These are phyloP conservation scores for Blastomyces gilchristii DNA, from an alignment of 2,329 filamentous ascomycete genomes.

Conservation along the genomic window DNA sequence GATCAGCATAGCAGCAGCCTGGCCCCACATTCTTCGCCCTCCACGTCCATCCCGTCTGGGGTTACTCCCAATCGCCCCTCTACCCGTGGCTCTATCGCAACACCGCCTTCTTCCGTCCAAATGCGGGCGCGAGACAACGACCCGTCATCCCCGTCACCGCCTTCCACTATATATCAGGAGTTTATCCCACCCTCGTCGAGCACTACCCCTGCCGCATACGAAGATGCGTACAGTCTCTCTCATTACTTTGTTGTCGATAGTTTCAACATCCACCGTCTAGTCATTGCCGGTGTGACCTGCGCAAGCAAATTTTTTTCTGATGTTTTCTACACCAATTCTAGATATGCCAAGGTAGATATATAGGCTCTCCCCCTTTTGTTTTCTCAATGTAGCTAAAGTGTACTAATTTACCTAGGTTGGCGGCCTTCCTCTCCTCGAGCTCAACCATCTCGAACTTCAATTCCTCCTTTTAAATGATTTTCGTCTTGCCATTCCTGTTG, in stretches of 20 bases:
- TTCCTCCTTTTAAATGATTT: conserved; percentile 96
- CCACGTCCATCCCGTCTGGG: conserved; percentile 17
- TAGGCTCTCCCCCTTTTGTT: conserved; percentile 11
- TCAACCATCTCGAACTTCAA: conserved; percentile 93
- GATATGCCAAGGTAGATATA: conserved; percentile 84
- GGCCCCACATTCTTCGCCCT: conserved; percentile 17
- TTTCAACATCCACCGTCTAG: conserved; percentile 94
- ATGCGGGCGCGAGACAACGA: conserved; percentile 28
- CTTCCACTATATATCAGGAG: conserved; percentile 21
- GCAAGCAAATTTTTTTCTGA: conserved; percentile 99
- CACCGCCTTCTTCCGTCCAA: conserved; percentile 28
- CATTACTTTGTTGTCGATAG: conserved; percentile 93
- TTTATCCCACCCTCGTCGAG: background rate
- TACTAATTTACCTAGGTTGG: conserved; percentile 57
- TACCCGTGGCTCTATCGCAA: conserved; percentile 25
- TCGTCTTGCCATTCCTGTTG: conserved; percentile 79
- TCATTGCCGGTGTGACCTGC: conserved; percentile 94
- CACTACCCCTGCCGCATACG: background rate
- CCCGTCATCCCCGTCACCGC: conserved; percentile 25
- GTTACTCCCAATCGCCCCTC: conserved; percentile 15
- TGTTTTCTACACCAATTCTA: conserved; percentile 97
- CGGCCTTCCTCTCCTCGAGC: conserved; percentile 77
- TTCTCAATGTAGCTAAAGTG: conserved; percentile 1
- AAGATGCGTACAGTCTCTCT: conserved; percentile 45
- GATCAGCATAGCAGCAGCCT: conserved; percentile 13